A percentile compares a stretch with the other conserved stretches of the same genome.
Conservation (phyloP, 805 yeast species). For the Candida easanensis region DNA sequence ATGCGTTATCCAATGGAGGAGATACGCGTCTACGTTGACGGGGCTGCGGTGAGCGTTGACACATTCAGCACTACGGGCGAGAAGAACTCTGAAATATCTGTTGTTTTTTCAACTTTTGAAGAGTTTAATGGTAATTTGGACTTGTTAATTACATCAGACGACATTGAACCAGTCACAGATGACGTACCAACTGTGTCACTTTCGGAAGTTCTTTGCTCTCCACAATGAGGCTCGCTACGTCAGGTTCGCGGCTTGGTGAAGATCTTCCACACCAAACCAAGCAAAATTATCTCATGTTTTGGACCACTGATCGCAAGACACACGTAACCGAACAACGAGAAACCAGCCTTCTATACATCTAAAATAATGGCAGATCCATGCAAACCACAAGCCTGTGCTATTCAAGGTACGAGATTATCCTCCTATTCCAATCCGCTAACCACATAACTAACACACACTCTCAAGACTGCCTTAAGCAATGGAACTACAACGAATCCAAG, state of each 20-base stretch:
- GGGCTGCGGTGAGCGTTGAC: background rate
- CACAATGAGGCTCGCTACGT: no score
- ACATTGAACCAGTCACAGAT: background rate
- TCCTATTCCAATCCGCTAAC: slow-evolving; percentile 4
- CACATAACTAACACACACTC: slow-evolving; percentile 1
- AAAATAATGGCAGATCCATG: slow-evolving; percentile 44
- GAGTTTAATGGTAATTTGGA: background rate
- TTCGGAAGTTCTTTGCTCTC: background rate
- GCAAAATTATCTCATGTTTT: background rate
- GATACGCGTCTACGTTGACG: background rate
- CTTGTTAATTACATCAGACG: background rate
- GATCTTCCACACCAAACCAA: no score
- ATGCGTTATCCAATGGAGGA: background rate
- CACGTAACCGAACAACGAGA: no score
- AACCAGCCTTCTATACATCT: no score
- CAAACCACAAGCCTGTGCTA: slow-evolving; percentile 77
- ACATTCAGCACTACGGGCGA: slow-evolving; percentile 4
- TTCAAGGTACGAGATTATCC: slow-evolving; percentile 62
- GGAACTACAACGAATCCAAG: slow-evolving; percentile 67
- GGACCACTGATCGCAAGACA: background rate
- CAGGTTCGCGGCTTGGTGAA: background rate
- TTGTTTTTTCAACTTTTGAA: background rate
- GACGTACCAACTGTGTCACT: background rate
- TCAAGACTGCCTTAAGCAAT: slow-evolving; percentile 58
- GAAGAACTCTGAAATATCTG: background rate